Conservation (phyloP, 75 land plant species). For the Adiantum capillusveneris region DNA sequence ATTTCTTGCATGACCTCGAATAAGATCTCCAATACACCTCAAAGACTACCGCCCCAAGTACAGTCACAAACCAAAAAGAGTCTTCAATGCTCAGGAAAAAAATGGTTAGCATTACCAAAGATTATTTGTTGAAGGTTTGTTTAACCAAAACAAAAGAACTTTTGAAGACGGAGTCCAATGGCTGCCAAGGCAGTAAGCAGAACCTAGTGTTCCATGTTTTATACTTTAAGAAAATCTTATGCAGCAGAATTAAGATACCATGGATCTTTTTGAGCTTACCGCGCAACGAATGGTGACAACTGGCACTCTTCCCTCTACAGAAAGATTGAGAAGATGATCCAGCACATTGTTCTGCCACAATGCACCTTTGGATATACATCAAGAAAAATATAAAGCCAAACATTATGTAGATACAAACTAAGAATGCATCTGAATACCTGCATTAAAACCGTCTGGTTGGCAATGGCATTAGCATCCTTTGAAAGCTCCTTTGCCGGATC, state of each 20-base stretch:
- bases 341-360: slow-evolving; percentile 65
- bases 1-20: slow-evolving; percentile 57
- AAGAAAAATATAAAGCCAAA: background rate
- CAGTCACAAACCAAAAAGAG: too few relatives aligned
- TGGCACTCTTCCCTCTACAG: slow-evolving; percentile 89
- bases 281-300: slow-evolving; percentile 75
- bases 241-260: background rate
- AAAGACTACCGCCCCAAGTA: slow-evolving; percentile 51
- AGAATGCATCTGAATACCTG: slow-evolving; percentile 47
- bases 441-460: slow-evolving; percentile 73
- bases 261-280: slow-evolving; percentile 31
- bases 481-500: slow-evolving; percentile 49
- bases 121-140: too few relatives aligned
- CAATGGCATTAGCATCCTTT: slow-evolving; percentile 63
- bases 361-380: background rate
- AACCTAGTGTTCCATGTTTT: background rate
- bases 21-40: slow-evolving; percentile 76
- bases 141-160: too few relatives aligned
- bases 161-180: too few relatives aligned
- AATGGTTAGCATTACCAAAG: too few relatives aligned
- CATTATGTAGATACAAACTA: background rate
- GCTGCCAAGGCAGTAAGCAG: too few relatives aligned
- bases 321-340: slow-evolving; percentile 69
- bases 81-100: too few relatives aligned
- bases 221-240: background rate